Percentiles rank a stretch among this genome's conserved stretches.
These are phyloP conservation scores for Aspergillus texensis DNA, from an alignment of 2,329 filamentous ascomycete species.

Conservation along the genomic window DNA sequence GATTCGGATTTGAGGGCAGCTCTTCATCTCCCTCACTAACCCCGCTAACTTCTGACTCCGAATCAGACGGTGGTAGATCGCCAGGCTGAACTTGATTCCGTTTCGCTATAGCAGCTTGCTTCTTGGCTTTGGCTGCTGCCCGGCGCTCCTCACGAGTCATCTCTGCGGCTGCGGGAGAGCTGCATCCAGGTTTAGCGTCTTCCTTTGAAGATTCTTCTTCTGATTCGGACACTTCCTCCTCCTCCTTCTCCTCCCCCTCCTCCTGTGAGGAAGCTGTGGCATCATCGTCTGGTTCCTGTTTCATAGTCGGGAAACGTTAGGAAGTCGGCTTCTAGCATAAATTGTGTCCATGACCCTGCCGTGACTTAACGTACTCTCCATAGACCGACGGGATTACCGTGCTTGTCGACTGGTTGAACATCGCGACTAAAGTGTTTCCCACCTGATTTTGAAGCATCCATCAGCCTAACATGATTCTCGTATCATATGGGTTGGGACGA, in stretches of 20 bases:
- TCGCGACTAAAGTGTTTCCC: conserved; percentile 95
- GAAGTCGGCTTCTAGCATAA: background rate
- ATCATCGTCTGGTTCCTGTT: conserved; percentile 40
- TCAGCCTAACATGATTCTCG: background rate
- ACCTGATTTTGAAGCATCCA: conserved; percentile 54
- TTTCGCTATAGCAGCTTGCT: conserved; percentile 82
- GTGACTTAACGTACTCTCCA: conserved; percentile 65
- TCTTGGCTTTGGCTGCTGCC: conserved; percentile 84
- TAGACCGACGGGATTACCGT: conserved; percentile 87
- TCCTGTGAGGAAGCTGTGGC: conserved; percentile 36
- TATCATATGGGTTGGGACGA: background rate
- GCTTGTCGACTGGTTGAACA: conserved; percentile 81
- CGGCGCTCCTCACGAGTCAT: conserved; percentile 86
- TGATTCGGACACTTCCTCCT: conserved; percentile 54
- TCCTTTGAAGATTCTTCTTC: conserved; percentile 54
- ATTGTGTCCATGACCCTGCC: background rate
- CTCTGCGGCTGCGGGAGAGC: conserved; percentile 47
- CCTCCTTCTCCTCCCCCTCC: conserved; percentile 33
- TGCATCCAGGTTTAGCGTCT: conserved; percentile 52
- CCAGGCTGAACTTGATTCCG: conserved; percentile 76
- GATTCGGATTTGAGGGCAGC: conserved; percentile 84
- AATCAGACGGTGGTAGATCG: conserved; percentile 77
- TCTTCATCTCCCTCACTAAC: conserved; percentile 40
- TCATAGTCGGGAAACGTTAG: background rate
- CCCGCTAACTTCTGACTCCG: conserved; percentile 45